Evolutionary conservation across 2,329 filamentous ascomycete genomes (phyloP), one percentile per base, ranked within the genome.

Genomic region (Talaromyces sp.): DNA sequence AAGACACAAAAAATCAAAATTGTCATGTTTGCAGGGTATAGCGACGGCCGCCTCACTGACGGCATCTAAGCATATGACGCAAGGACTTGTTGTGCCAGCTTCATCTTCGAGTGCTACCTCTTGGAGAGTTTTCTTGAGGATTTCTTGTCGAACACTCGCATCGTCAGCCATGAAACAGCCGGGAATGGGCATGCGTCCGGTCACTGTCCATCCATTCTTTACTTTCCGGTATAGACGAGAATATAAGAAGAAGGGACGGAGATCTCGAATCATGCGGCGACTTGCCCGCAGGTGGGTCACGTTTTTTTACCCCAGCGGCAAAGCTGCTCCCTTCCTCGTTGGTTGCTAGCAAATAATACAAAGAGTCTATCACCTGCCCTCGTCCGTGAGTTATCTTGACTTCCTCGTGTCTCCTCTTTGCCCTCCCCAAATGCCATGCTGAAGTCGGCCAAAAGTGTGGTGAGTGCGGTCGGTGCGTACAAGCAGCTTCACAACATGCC

Each of bases 1-100:
- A 5, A 96, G 83, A 74, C 93, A 98, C 12, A 91, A 75, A 71
- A 92, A 96, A 79, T 97, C 92, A 73, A 96, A 96, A 68, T 87
- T 86, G 63, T 81, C 78, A 79, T 98, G 93, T 46, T 85, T 83
- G 80, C 93, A 98, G 7, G 93, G 92, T 21, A 83, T 79, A 7
- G 90, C 85, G 58, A 88, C 81, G 66, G 90, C 92, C 59, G 85
- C 78, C 69, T 95, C 90, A 9, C 86, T 85, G 70, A 96, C 82
- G 60, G 79, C 72, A 62, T 93, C 90, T 65, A 97, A 86, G 75
- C 93, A 98, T 75, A 98, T 95, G 66, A 96, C 91, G 75, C 93
- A 97, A 70, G 83, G 86, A 66, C 83, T 78, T 58, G 73, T 70
- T 64, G 73, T 64, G 42, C 73, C 67, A 56, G 70, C 68, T 25